Evolutionary conservation across 495 filamentous ascomycete species (phyloP).

Genomic region (Tuber aestivum): DNA sequence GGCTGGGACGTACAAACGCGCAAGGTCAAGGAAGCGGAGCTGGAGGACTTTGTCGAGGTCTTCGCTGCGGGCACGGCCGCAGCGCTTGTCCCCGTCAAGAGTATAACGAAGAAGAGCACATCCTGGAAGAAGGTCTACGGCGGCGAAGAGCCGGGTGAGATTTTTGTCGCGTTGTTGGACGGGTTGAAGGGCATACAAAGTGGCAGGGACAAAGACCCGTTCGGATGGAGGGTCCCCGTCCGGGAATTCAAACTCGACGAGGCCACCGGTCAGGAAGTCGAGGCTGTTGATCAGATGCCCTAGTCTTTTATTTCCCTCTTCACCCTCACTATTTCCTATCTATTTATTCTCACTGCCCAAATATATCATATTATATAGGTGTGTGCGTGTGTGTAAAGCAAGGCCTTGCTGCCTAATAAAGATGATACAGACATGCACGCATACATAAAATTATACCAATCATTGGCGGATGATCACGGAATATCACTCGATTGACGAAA

Average conservation of each 20-base stretch:
- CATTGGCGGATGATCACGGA: no score
- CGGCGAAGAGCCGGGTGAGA: slow-evolving; percentile 62
- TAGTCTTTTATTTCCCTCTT: no score
- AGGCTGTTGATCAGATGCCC: slow-evolving; percentile 2
- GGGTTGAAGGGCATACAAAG: slow-evolving; percentile 78
- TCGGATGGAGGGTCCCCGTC: slow-evolving; percentile 56
- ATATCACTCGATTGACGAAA: no score
- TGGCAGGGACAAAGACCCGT: slow-evolving; percentile 66
- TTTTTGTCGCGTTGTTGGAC: slow-evolving; percentile 62
- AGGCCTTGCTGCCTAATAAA: no score
- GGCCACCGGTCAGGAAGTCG: slow-evolving; percentile 8
- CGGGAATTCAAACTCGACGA: slow-evolving; percentile 40
- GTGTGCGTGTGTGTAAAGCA: no score
- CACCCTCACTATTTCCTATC: neutral
- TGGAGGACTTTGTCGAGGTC: slow-evolving; percentile 71
- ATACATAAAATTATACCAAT: no score
- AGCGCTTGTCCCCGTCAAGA: slow-evolving; percentile 81
- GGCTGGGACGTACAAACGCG: slow-evolving; percentile 64
- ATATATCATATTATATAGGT: neutral
- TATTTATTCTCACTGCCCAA: neutral
- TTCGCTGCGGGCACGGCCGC: slow-evolving; percentile 91
- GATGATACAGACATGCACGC: no score
- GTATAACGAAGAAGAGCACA: slow-evolving; percentile 65
- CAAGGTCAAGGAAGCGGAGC: slow-evolving; percentile 72
- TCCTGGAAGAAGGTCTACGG: slow-evolving; percentile 56